phyloP scores from a whole-genome alignment of 2,329 filamentous ascomycete species.

The Xylaria polymorpha region DNA sequence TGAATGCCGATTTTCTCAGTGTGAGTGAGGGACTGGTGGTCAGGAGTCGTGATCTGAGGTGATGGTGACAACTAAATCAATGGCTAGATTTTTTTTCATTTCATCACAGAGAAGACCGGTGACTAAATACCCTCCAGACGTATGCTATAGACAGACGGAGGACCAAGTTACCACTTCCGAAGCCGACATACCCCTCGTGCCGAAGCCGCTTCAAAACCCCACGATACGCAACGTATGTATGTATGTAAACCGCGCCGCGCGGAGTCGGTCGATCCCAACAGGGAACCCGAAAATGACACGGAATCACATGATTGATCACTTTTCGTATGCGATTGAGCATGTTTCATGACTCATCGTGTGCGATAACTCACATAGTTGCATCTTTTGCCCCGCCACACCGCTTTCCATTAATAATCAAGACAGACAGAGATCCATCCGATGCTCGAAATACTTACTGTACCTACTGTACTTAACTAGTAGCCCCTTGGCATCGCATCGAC shows the following conservation, averaged over 20 bases:
- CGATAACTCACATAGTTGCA: background rate
- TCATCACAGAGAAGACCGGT: background rate
- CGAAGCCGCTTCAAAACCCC: background rate
- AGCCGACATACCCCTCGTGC: background rate
- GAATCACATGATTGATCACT: background rate
- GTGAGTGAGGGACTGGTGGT: too few relatives aligned
- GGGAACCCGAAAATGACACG: conserved; percentile 10
- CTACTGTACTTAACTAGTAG: background rate
- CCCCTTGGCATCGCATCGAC: conserved; percentile 2
- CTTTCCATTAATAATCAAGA: background rate
- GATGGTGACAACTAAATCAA: background rate
- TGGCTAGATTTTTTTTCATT: background rate
- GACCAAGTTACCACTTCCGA: background rate
- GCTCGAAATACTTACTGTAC: background rate
- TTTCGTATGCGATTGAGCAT: background rate
- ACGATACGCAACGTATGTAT: too few relatives aligned
- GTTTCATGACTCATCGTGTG: background rate
- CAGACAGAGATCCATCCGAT: too few relatives aligned
- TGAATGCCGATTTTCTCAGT: background rate
- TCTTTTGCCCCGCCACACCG: background rate
- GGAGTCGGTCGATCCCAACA: background rate
- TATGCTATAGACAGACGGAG: background rate
- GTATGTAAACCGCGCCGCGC: background rate
- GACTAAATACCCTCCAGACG: background rate
- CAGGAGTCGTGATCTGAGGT: background rate